Conservation (phyloP, 2,329 filamentous ascomycete genomes). For the Cladosporium phlei region DNA sequence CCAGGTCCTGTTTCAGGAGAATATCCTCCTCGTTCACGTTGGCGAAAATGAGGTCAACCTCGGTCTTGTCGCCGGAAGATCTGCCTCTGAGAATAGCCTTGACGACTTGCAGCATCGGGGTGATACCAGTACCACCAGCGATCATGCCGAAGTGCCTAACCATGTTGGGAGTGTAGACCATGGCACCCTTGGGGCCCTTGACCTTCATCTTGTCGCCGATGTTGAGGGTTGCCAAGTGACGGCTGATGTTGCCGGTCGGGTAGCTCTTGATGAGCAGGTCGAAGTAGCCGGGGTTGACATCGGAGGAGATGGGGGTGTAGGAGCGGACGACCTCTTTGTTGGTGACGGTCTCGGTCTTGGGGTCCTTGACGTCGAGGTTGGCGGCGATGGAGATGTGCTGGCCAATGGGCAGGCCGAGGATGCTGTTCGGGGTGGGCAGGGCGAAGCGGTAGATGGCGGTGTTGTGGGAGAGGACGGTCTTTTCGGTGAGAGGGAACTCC, state of each 20-base stretch:
- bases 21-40: conserved; percentile 94
- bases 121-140: conserved; percentile 94
- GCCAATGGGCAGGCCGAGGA: conserved; percentile 94
- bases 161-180: conserved; percentile 97
- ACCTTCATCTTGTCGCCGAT: conserved; percentile 87
- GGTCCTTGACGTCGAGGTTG: conserved; percentile 62
- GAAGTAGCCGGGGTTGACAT: conserved; percentile 85
- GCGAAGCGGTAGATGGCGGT: conserved; percentile 97
- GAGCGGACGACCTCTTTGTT: conserved; percentile 82
- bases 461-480: conserved; percentile 95
- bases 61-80: conserved; percentile 62
- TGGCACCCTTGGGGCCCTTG: conserved; percentile 91
- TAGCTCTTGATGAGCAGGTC: conserved; percentile 98
- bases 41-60: conserved; percentile 93
- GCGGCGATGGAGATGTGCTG: conserved; percentile 98
- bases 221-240: conserved; percentile 76
- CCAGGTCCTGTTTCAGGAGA: conserved; percentile 85
- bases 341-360: conserved; percentile 61
- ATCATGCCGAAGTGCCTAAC: conserved; percentile 96
- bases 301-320: conserved; percentile 87
- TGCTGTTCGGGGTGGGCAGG: conserved; percentile 69
- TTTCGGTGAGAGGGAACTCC: conserved; percentile 87
- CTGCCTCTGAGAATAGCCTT: conserved; percentile 63
- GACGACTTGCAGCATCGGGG: conserved; percentile 95
- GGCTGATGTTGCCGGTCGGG: conserved; percentile 94